A percentile compares a stretch with the other conserved stretches of the same genome.
phyloP scores from a whole-genome alignment of 2,329 filamentous ascomycete species.

The Cladosporium austrohemisphaericum region DNA sequence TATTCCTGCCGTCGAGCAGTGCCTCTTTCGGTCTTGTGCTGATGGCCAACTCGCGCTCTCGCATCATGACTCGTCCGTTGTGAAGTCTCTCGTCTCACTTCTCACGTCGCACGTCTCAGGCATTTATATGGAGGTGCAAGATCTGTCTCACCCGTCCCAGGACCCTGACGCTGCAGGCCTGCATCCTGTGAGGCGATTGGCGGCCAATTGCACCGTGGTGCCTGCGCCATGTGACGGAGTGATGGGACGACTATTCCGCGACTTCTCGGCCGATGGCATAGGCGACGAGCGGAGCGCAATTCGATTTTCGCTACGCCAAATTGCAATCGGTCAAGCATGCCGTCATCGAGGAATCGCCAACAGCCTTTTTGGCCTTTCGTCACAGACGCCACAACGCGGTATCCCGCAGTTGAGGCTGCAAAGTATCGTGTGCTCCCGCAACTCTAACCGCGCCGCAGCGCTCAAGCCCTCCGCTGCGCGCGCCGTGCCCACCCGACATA shows the following conservation, averaged over 20 bases:
- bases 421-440: slow-evolving; percentile 7
- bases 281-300: slow-evolving; percentile 1
- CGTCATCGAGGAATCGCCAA: no score
- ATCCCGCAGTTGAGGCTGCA: slow-evolving; percentile 5
- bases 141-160: slow-evolving; percentile 11
- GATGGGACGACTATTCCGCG: not conserved
- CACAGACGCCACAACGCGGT: slow-evolving; percentile 12
- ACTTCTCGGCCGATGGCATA: slow-evolving; percentile 4
- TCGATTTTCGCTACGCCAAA: not conserved
- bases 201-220: slow-evolving; percentile 8
- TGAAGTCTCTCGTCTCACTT: no score
- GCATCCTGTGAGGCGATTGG: not conserved
- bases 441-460: slow-evolving; percentile 6
- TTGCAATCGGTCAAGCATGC: not conserved
- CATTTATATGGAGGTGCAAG: not conserved
- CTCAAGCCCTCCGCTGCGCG: slow-evolving; percentile 3
- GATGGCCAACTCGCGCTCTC: not conserved
- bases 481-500: slow-evolving; percentile 6
- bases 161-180: slow-evolving; percentile 13
- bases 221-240: slow-evolving; percentile 12
- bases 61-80: slow-evolving; percentile 5
- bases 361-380: slow-evolving; percentile 9
- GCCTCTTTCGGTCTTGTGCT: not conserved
- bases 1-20: slow-evolving; percentile 2
- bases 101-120: no score